Conservation (phyloP, 2,329 filamentous ascomycete genomes). For the Fusarium coffeatum region DNA sequence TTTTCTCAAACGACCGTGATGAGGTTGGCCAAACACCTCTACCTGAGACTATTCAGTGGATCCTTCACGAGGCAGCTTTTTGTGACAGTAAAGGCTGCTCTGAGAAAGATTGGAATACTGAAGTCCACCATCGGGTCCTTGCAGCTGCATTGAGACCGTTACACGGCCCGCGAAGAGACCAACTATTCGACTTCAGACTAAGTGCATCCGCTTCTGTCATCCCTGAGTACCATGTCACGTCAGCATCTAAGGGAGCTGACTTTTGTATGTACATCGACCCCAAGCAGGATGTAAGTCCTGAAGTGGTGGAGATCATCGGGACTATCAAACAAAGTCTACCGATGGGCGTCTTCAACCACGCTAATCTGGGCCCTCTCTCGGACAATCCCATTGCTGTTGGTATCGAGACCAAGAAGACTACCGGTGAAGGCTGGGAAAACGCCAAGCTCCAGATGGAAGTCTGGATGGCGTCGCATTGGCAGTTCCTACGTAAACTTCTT, state of each 20-base stretch:
- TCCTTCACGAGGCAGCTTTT: conserved; percentile 15
- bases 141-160: conserved; percentile 12
- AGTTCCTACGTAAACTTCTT: conserved; percentile 2
- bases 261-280: conserved; percentile 31
- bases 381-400: conserved; percentile 8
- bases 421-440: conserved; percentile 16
- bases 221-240: conserved; percentile 8
- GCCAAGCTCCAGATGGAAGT: conserved; percentile 19
- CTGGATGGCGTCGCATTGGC: conserved; percentile 17
- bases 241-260: conserved; percentile 16
- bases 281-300: neutral
- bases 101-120: conserved; percentile 13
- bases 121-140: conserved; percentile 24
- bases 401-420: conserved; percentile 18
- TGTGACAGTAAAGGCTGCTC: conserved; percentile 8
- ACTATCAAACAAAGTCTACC: neutral
- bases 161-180: neutral
- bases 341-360: conserved; percentile 8
- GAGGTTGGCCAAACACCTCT: conserved; percentile 6
- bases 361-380: neutral
- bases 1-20: conserved; percentile 8
- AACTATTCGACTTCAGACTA: conserved; percentile 13
- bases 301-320: neutral
- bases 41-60: conserved; percentile 1
- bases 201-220: conserved; percentile 17